These are phyloP conservation scores for Cyberlindnera americana DNA, from an alignment of 805 yeast genomes.

Conservation along the genomic window DNA sequence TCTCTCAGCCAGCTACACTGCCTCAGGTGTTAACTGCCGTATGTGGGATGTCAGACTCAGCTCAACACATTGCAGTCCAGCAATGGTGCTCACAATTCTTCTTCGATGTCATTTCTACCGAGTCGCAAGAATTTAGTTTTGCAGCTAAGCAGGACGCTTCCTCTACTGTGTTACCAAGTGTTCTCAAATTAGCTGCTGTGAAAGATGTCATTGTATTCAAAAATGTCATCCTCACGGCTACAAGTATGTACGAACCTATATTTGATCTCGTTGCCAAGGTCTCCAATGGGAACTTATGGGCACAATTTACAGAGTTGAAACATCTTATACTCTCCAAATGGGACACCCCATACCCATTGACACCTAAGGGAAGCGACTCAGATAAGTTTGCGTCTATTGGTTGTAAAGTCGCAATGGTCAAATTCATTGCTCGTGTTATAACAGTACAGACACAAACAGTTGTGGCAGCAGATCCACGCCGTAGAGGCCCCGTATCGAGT, in stretches of 20 bases:
- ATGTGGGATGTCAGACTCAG: constrained; percentile 14
- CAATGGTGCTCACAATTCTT: constrained; percentile 27
- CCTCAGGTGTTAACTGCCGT: constrained; percentile 17
- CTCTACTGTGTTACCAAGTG: constrained; percentile 9
- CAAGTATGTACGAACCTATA: constrained; percentile 43
- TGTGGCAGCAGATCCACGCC: constrained; percentile 24
- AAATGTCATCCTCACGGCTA: constrained; percentile 37
- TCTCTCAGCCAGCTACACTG: constrained; percentile 16
- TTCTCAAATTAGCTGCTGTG: constrained; percentile 15
- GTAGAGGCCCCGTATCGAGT: constrained; percentile 14
- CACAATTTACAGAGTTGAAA: constrained; percentile 51
- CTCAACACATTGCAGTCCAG: constrained; percentile 17
- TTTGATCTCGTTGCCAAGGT: constrained; percentile 43
- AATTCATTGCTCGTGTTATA: constrained; percentile 61
- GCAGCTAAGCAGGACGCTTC: constrained; percentile 21
- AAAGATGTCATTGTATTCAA: constrained; percentile 33
- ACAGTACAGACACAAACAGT: constrained; percentile 47
- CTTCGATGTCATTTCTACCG: constrained; percentile 21
- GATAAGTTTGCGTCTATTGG: constrained; percentile 48
- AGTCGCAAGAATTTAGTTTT: constrained; percentile 8
- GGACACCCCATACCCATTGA: constrained; percentile 53
- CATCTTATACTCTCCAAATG: constrained; percentile 56
- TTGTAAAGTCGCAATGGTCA: constrained; percentile 64
- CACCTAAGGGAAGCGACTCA: constrained; percentile 26
- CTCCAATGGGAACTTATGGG: constrained; percentile 47